Evolutionary conservation across 2,329 filamentous ascomycete species (phyloP).

Genomic region (Trichothecium roseum): DNA sequence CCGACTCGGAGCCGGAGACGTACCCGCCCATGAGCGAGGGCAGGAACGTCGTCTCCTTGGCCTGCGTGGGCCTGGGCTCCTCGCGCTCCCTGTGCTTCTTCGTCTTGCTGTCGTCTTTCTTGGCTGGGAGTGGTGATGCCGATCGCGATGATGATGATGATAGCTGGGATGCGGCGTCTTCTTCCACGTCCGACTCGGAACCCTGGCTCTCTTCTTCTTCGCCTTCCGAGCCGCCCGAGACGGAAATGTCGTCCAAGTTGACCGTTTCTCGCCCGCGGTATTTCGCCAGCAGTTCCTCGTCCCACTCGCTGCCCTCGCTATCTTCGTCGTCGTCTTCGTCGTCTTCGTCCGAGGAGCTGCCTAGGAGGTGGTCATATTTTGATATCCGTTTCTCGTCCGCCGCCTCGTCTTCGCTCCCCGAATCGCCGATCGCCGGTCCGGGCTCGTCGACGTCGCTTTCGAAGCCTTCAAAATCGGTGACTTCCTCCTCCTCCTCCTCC

Average conservation of each 20-base stretch:
- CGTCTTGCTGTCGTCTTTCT: slow-evolving; percentile 10
- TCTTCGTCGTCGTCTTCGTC: slow-evolving; percentile 22
- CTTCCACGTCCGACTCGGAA: slow-evolving; percentile 15
- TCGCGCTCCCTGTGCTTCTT: slow-evolving; percentile 7
- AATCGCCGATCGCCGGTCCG: slow-evolving; percentile 3
- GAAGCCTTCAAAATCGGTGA: slow-evolving; percentile 26
- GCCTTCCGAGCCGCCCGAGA: slow-evolving; percentile 16
- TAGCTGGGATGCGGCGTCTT: slow-evolving; percentile 14
- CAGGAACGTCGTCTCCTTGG: slow-evolving; percentile 50
- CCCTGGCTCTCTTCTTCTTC: slow-evolving; percentile 1
- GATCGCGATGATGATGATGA: slow-evolving; percentile 15
- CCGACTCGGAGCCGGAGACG: slow-evolving; percentile 63
- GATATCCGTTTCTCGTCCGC: slow-evolving; percentile 12
- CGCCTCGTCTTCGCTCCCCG: slow-evolving; percentile 11
- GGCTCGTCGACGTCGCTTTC: slow-evolving; percentile 17
- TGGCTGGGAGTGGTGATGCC: slow-evolving; percentile 19
- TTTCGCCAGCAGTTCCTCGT: slow-evolving; percentile 8
- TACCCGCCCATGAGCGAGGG: slow-evolving; percentile 73
- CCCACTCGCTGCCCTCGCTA: slow-evolving; percentile 20
- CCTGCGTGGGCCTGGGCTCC: slow-evolving; percentile 7
- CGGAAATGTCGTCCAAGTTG: slow-evolving; percentile 28
- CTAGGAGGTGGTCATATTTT: slow-evolving; percentile 36
- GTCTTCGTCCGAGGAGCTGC: slow-evolving; percentile 32
- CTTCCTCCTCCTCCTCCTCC: slow-evolving; percentile 17
- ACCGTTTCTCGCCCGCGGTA: slow-evolving; percentile 23